These are phyloP conservation scores for Termitomyces sp. DNA, from an alignment of 768 basidiomycete genomes.

Conservation along the genomic window DNA sequence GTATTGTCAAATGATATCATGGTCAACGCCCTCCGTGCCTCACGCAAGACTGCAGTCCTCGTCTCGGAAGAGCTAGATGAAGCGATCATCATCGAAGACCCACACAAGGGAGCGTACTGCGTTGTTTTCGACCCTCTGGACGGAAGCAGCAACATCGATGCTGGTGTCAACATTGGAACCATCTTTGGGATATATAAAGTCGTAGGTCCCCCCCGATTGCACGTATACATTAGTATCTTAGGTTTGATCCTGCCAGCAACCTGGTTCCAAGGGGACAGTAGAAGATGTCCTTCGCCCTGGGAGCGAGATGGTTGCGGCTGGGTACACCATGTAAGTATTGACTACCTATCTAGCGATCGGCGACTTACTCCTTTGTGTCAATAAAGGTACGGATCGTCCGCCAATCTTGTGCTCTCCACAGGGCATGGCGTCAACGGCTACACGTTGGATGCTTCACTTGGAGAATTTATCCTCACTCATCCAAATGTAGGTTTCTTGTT, in stretches of 20 bases:
- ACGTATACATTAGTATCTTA: not conserved
- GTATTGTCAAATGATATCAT: conserved; percentile 99
- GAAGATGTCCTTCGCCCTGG: conserved; percentile 91
- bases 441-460: conserved; percentile 91
- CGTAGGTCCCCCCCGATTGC: conserved; percentile 42
- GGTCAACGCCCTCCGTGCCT: conserved; percentile 93
- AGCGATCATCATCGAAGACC: conserved; percentile 84
- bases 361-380: not conserved
- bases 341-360: not conserved
- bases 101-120: conserved; percentile 83
- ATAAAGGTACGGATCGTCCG: conserved; percentile 79
- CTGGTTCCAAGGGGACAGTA: conserved; percentile 74
- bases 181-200: conserved; percentile 96
- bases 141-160: conserved; percentile 95
- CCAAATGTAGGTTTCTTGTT: conserved; percentile 59
- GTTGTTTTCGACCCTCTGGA: conserved; percentile 99
- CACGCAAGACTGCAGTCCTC: conserved; percentile 95
- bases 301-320: conserved; percentile 95
- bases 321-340: conserved; percentile 85
- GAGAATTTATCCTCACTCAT: conserved; percentile 98
- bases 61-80: conserved; percentile 95
- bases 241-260: conserved; percentile 38
- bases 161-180: conserved; percentile 96
- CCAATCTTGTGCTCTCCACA: conserved; percentile 92
- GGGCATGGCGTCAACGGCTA: conserved; percentile 97